Base-by-base conservation (phyloP, 1,139 yeast genomes). In the Suhomyces panamericanus region DNA sequence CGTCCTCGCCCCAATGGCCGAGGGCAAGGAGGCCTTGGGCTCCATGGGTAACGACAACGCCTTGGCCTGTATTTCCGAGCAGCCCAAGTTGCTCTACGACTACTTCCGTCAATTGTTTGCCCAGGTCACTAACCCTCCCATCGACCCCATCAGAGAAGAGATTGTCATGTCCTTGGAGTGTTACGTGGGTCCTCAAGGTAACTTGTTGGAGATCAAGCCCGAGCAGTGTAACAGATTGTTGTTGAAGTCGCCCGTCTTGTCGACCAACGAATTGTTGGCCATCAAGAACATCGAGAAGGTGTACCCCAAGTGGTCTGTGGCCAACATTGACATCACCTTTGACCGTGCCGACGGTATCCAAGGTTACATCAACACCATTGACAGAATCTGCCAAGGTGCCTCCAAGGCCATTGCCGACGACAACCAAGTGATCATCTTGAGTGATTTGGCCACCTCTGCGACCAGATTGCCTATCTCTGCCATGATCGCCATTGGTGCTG, bases 1-100 rank as follows among this genome's bases (percentile, higher is more conserved):
- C 49, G 73, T 93, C 36, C 75, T 93, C 56, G 95, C 88, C 7
- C 98, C 98, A 53, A 93, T 93, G 99, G 98, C 96, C 35, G 87
- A 82, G 57, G 96, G 93, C 50, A 90, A 90, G 62, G 99, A 93
- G 70, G 91, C 97, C 6, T 77, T 93, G 48, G 98, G 99, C 26
- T 90, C 97, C 12, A 93, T 93, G 99, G 99, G 99, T 77, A 91
- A 91, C 63, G 99, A 93, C 63, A 84, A 93, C 47, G 96, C 98
- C n/a, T 77, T 93, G 55, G 98, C 99, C 2, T 93, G 99, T 70
- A 73, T 93, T 55, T 86, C 96, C 39, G 93, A 88, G 62, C 96
- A 90, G 68, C 98, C 99, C 40, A 86, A 86, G 56, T 73, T 93
- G 54, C 74, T 89, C 54, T 93, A 87, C 65, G 99, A 93, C 62